These are phyloP conservation scores for Podila clonocystis DNA, from an alignment of 192 early-diverging fungal species.

Conservation along the genomic window DNA sequence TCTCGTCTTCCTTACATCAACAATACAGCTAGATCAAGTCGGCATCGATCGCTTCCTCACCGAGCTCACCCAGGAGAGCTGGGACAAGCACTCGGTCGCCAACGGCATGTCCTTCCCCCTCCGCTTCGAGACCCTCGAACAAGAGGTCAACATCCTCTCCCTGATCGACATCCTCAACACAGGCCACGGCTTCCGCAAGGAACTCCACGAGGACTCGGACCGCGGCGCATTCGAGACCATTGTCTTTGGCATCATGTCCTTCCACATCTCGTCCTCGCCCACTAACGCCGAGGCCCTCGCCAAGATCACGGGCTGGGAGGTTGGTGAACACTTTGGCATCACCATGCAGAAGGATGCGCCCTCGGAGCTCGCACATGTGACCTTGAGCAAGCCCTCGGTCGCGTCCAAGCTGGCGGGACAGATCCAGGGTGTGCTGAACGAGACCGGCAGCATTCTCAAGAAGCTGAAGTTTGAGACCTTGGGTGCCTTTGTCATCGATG, in stretches of 20 bases:
- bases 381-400: constrained; percentile 69
- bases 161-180: constrained; percentile 80
- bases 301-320: constrained; percentile 66
- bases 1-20: neutral
- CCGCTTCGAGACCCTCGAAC: constrained; percentile 74
- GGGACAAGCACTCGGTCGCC: constrained; percentile 56
- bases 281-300: constrained; percentile 69
- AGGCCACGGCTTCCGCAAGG: constrained; percentile 78
- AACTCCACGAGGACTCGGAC: constrained; percentile 69
- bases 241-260: constrained; percentile 82
- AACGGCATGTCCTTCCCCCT: constrained; percentile 74
- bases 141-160: constrained; percentile 83
- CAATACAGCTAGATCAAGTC: constrained; percentile 27
- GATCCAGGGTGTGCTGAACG: constrained; percentile 73
- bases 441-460: constrained; percentile 73
- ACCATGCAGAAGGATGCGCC: constrained; percentile 75
- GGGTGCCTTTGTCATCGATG: constrained; percentile 76
- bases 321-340: constrained; percentile 76
- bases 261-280: constrained; percentile 77
- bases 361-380: constrained; percentile 64
- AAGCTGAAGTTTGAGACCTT: constrained; percentile 69
- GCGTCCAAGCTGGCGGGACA: constrained; percentile 71
- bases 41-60: constrained; percentile 32
- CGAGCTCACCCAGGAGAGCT: constrained; percentile 38
- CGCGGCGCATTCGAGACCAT: constrained; percentile 83